Base-by-base conservation (phyloP, 2,329 filamentous ascomycete genomes). In the Colletotrichum lindemuthianum region DNA sequence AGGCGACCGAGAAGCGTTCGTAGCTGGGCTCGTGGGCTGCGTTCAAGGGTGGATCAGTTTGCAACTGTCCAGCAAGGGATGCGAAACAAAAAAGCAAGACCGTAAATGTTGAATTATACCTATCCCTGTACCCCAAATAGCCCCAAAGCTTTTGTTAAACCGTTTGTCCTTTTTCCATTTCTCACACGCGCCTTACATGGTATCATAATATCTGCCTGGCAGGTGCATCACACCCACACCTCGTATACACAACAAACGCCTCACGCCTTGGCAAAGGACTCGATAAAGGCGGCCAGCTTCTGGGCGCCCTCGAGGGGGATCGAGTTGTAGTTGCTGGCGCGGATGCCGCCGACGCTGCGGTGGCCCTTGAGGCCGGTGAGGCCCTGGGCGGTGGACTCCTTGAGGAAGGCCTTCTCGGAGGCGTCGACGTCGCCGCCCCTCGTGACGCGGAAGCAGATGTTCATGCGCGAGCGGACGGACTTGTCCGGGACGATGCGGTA, bases 281-380 rank as follows among this genome's bases (percentile, higher is more conserved):
- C 72, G 56, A 93, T 83, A 67, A 91, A 92, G 34, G 79, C 77
- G 50, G 86, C 88, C 49, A 94, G 81, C 76, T 90, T 90, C 77
- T 91, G 81, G 0, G 88, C 89, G 0, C 87, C 89, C 44, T 87
- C 85, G 0, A 90, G 73, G 0, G 90, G 77, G 45, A 97, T 89
- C 2, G 92, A 91, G 78, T 97, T 97, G 80, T 97, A 98, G 75
- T 96, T 97, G 77, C 87, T 91, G 16, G 90, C 90, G 12, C 95
- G 87, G 66, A 97, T 94, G 34, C 94, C 94, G 13, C 93, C 92
- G 2, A 98, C 90, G 65, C 86, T 91, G 66, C 95, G 86, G 76
- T 98, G 95, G 0, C 95, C 95, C 81, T 97, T 97, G 47, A 97
- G 81, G 0, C 93, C 95, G 33, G 89, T 87, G 32, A 97, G 81